A percentile compares a stretch with the other conserved stretches of the same genome.
Conservation (phyloP, 140 eudicot genomes). For the Oenanthe javanica region DNA sequence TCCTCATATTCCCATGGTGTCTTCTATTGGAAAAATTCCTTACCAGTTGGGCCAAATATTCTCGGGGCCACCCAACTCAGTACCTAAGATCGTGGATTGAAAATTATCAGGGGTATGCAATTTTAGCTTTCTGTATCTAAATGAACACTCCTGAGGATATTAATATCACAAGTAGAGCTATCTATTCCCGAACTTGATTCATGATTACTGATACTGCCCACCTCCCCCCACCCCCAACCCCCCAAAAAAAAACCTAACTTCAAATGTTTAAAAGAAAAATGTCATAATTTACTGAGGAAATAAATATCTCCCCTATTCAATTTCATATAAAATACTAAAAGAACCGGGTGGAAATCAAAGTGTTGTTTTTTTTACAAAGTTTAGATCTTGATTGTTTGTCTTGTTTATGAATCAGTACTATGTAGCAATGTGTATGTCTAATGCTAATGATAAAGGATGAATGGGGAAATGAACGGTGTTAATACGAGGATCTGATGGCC, state of each 20-base stretch:
- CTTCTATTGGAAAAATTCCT: constrained; percentile 29
- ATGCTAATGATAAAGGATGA: too few relatives aligned
- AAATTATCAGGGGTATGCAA: neutral
- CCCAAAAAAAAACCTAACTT: too few relatives aligned
- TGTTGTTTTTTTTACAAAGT: too few relatives aligned
- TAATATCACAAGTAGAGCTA: neutral
- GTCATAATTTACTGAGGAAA: neutral
- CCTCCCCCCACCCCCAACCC: too few relatives aligned
- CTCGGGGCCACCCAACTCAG: constrained; percentile 46
- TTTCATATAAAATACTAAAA: neutral
- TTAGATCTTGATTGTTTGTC: too few relatives aligned
- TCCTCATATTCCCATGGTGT: constrained; percentile 33
- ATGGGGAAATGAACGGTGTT: too few relatives aligned
- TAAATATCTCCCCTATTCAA: too few relatives aligned
- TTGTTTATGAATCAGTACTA: neutral
- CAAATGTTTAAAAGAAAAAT: neutral
- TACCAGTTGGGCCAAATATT: constrained; percentile 39
- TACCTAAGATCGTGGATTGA: constrained; percentile 38
- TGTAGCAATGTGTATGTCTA: too few relatives aligned
- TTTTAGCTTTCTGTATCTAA: neutral
- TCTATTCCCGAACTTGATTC: neutral
- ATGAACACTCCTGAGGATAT: neutral
- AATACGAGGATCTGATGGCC: too few relatives aligned
- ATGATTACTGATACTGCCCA: neutral
- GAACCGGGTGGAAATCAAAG: neutral